Percentiles rank a stretch among this genome's conserved stretches.
Conservation (phyloP, 2,329 filamentous ascomycete species). For the Waltergamsia citrina region DNA sequence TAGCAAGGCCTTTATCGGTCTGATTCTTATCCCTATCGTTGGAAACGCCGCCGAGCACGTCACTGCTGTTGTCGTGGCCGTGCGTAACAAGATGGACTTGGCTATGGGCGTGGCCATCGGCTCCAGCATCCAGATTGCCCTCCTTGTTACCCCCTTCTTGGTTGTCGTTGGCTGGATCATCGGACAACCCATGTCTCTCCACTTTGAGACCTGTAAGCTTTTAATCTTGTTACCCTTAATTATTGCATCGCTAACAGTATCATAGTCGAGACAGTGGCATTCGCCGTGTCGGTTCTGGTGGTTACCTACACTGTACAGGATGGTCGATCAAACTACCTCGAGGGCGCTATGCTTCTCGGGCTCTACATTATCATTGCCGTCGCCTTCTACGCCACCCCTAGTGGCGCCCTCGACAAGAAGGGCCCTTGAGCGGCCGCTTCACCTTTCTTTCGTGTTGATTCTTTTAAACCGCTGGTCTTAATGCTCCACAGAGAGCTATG, state of each 20-base stretch:
- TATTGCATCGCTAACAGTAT: constrained; percentile 3
- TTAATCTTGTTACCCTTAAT: not conserved
- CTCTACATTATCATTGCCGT: constrained; percentile 52
- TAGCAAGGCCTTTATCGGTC: constrained; percentile 72
- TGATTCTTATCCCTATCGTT: constrained; percentile 71
- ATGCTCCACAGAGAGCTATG: too few relatives aligned
- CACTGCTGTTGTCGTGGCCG: constrained; percentile 69
- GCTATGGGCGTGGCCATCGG: constrained; percentile 74
- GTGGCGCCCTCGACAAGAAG: constrained; percentile 32
- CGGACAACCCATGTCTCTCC: constrained; percentile 62
- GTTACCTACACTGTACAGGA: constrained; percentile 72
- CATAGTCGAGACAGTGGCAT: constrained; percentile 65
- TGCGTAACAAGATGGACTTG: constrained; percentile 68
- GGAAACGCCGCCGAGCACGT: constrained; percentile 77
- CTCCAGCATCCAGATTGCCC: constrained; percentile 72
- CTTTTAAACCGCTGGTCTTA: too few relatives aligned
- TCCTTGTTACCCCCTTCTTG: constrained; percentile 71
- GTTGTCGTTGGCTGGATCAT: constrained; percentile 76
- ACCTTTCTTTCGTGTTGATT: not conserved
- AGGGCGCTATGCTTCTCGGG: constrained; percentile 58
- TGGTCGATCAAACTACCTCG: constrained; percentile 76
- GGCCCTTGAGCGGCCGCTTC: not conserved
- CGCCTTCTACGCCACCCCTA: constrained; percentile 48
- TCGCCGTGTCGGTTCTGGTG: constrained; percentile 66
- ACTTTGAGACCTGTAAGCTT: constrained; percentile 55